Evolutionary conservation across 495 filamentous ascomycete species (phyloP).

Genomic region (Penicillium cosmopolitanum): DNA sequence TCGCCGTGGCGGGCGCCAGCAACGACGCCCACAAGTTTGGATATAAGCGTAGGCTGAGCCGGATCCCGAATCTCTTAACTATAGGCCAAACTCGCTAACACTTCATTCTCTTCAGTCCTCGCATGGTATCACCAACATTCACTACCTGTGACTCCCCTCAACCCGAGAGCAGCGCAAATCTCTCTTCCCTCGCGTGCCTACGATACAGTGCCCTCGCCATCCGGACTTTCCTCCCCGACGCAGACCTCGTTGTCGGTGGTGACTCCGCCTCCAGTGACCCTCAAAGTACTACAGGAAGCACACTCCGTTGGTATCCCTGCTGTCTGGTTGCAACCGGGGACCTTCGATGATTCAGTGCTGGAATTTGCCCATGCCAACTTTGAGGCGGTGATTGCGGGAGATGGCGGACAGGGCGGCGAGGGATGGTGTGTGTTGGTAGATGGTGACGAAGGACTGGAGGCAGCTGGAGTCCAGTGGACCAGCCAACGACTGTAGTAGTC

Average conservation of each 20-base stretch:
- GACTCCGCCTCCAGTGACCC: conserved; percentile 79
- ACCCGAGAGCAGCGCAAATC: conserved; percentile 69
- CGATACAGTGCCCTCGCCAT: conserved; percentile 66
- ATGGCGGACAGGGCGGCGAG: conserved; percentile 67
- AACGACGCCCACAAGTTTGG: conserved; percentile 84
- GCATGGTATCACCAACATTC: conserved; percentile 82
- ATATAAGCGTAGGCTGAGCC: conserved; percentile 70
- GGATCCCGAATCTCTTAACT: not conserved
- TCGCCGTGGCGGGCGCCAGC: conserved; percentile 90
- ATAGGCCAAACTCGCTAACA: not conserved
- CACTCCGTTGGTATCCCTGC: conserved; percentile 75
- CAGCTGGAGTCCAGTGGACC: conserved; percentile 58
- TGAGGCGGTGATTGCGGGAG: conserved; percentile 69
- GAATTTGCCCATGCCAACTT: conserved; percentile 68
- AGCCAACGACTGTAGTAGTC: conserved; percentile 41
- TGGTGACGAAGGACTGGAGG: conserved; percentile 71
- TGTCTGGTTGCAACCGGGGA: conserved; percentile 93
- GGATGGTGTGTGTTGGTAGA: conserved; percentile 94
- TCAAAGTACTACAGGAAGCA: conserved; percentile 71
- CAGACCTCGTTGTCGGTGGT: conserved; percentile 82
- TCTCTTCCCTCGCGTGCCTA: conserved; percentile 55
- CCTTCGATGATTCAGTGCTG: conserved; percentile 74
- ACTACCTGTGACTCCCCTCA: conserved; percentile 80
- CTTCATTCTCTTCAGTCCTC: conserved; percentile 62
- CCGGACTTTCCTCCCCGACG: conserved; percentile 61